phyloP scores from a whole-genome alignment of 805 yeast genomes.

The Cyberlindnera meyerae region DNA sequence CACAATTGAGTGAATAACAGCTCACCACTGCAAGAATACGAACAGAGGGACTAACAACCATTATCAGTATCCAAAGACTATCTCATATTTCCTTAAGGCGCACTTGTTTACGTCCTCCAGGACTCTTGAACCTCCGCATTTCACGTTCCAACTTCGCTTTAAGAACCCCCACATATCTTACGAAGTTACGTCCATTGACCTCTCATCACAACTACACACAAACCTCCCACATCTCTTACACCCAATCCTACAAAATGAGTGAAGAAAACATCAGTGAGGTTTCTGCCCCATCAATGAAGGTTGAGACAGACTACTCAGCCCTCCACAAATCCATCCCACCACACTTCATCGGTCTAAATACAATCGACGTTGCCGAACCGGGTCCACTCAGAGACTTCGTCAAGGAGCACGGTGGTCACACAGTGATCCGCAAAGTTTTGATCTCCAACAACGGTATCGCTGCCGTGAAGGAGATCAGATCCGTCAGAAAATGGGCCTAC shows the following conservation, averaged over 20 bases:
- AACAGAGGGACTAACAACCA: too few species aligned
- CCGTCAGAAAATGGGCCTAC: constrained; percentile 98
- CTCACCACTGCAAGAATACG: too few species aligned
- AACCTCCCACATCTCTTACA: constrained; percentile 2
- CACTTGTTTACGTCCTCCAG: constrained; percentile 9
- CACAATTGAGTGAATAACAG: too few species aligned
- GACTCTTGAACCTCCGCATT: constrained; percentile 5
- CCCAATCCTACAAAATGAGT: constrained; percentile 31
- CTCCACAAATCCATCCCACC: constrained; percentile 47
- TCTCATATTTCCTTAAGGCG: constrained; percentile 11
- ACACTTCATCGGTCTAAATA: constrained; percentile 79
- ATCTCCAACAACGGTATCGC: constrained; percentile 99
- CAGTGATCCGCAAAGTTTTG: constrained; percentile 81
- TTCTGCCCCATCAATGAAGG: constrained; percentile 25
- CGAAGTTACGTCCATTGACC: not conserved
- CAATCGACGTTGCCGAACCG: constrained; percentile 74
- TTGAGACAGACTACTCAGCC: constrained; percentile 28
- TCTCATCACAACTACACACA: not conserved
- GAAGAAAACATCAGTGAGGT: constrained; percentile 38
- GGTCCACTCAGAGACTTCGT: constrained; percentile 80
- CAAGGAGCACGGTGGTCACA: constrained; percentile 83
- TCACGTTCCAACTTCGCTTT: not conserved
- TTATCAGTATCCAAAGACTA: constrained; percentile 17
- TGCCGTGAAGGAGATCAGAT: constrained; percentile 96
- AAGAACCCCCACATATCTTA: constrained; percentile 1